Percentiles rank a stretch among this genome's conserved stretches.
Evolutionary conservation across 805 yeast species (phyloP).

Genomic region (Metschnikowia cerradonensis): DNA sequence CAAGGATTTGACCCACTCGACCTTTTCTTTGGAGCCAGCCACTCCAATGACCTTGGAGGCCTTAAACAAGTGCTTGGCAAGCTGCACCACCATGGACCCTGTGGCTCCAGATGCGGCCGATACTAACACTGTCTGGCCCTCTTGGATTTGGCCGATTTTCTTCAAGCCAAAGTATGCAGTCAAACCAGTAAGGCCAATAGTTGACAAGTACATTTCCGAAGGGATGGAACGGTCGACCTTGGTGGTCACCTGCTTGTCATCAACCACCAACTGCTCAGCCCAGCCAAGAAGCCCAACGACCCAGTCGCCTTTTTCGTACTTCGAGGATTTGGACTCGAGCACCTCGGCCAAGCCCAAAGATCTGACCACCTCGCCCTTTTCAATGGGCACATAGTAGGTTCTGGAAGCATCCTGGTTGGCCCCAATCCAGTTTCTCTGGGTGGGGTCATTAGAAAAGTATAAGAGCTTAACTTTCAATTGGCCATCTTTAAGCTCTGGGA

Average conservation of each 20-base stretch:
- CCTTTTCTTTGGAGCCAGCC: conserved; percentile 59
- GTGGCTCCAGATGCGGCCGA: conserved; percentile 76
- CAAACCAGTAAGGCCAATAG: conserved; percentile 54
- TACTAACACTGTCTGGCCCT: conserved; percentile 46
- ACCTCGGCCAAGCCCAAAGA: conserved; percentile 49
- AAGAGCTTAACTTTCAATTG: conserved; percentile 44
- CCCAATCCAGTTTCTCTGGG: conserved; percentile 56
- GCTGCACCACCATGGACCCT: conserved; percentile 56
- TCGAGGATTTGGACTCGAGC: conserved; percentile 40
- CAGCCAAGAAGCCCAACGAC: conserved; percentile 41
- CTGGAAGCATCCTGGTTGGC: conserved; percentile 28
- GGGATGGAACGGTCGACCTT: conserved; percentile 31
- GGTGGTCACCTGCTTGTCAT: conserved; percentile 22
- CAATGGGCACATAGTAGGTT: conserved; percentile 35
- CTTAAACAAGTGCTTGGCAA: conserved; percentile 49
- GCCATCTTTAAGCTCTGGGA: conserved; percentile 27
- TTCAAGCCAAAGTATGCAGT: conserved; percentile 58
- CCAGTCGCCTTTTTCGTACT: conserved; percentile 42
- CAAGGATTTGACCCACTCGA: conserved; percentile 48
- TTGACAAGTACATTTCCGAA: conserved; percentile 42
- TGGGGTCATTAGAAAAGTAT: conserved; percentile 56
- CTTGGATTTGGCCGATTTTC: conserved; percentile 43
- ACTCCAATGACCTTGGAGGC: conserved; percentile 58
- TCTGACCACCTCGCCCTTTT: conserved; percentile 45
- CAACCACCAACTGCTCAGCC: conserved; percentile 45